Evolutionary conservation across 805 yeast species (phyloP).

Genomic region (Wickerhamiella vanderwaltii): DNA sequence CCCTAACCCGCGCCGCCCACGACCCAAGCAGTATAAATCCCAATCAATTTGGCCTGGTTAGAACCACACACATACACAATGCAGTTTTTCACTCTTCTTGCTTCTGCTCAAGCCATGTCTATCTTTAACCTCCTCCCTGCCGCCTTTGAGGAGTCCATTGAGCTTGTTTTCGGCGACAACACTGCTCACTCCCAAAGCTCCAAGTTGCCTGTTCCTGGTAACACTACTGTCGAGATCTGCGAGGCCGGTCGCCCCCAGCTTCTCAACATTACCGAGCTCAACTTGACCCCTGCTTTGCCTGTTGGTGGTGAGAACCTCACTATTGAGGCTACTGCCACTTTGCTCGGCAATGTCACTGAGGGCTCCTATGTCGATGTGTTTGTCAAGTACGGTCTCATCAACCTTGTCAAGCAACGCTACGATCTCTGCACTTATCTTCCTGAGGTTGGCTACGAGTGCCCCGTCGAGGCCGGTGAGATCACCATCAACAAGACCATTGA

Average conservation of each 20-base stretch:
- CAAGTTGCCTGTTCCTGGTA: slow-evolving; percentile 11
- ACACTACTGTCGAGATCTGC: neutral
- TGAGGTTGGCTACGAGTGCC: slow-evolving; percentile 79
- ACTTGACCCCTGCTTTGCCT: slow-evolving; percentile 78
- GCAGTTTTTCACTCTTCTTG: slow-evolving; percentile 3
- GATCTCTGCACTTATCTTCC: slow-evolving; percentile 82
- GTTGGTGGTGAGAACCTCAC: slow-evolving; percentile 71
- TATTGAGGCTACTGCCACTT: slow-evolving; percentile 57
- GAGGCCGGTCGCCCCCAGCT: slow-evolving; percentile 35
- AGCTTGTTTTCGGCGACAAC: slow-evolving; percentile 3
- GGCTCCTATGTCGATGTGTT: slow-evolving; percentile 94
- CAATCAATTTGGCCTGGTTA: too few relatives aligned
- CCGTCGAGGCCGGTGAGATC: slow-evolving; percentile 59
- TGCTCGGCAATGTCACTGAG: slow-evolving; percentile 45
- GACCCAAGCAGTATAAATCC: too few relatives aligned
- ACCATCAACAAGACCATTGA: slow-evolving; percentile 58
- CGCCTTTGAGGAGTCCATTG: slow-evolving; percentile 4
- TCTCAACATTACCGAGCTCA: slow-evolving; percentile 47
- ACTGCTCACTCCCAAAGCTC: neutral
- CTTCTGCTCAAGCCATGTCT: slow-evolving; percentile 4
- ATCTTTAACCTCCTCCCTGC: slow-evolving; percentile 5
- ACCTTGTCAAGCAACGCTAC: slow-evolving; percentile 70
- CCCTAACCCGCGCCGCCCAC: neutral
- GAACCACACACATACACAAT: neutral
- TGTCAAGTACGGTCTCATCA: slow-evolving; percentile 84